Base-by-base conservation (phyloP, 2,329 filamentous ascomycete genomes). In the Hymenotorrendiella dingleyae region DNA sequence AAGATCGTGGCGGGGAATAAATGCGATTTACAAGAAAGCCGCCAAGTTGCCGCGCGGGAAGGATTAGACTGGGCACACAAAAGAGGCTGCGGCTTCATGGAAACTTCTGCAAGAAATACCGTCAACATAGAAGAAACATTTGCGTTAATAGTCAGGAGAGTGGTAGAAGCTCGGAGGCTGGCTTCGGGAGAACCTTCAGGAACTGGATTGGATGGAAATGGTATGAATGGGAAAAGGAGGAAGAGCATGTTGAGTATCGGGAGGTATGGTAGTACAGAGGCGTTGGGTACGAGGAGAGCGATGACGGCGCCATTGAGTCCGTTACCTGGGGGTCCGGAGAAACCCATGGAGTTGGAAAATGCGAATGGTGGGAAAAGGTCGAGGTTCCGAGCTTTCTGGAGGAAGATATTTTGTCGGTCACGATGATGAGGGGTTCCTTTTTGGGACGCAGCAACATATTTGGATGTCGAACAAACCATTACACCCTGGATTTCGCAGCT, bases 81-180 rank as follows among this genome's bases (percentile, higher is more conserved):
- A 46, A 71, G 76, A 42, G 80, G 80, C 32, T 91, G 85, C 65
- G 86, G 86, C 28, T 93, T 93, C 67, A 93, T 93, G 86, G 86
- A 93, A 74, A 93, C 86, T 49, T 88, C 83, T 57, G 86, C 86
- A 4, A 70, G 86, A 42, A 78, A 89, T 56, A 85, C 88, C 70
- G 86, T 93, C 52, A 93, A 93, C 62, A 87, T 93, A 49, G 86
- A 93, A 63, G 86, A 93, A 73, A 91, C 86, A 0, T 93, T 93
- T 71, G 85, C 84, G 26, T 71, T 82, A 28, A 76, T 82, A 46
- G 74, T 82, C 32, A 69, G 77, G 20, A 69, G 78, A 39, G 79
- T 83, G 38, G 70, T 76, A 35, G 78, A 82, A 67, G 57, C 52
- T 14, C 48, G 60, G 29, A 45, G 52, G 38, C 20, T 39, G 12